These are phyloP conservation scores for Chondrus crispus DNA, from an alignment of 23 red algal species.

Conservation along the genomic window DNA sequence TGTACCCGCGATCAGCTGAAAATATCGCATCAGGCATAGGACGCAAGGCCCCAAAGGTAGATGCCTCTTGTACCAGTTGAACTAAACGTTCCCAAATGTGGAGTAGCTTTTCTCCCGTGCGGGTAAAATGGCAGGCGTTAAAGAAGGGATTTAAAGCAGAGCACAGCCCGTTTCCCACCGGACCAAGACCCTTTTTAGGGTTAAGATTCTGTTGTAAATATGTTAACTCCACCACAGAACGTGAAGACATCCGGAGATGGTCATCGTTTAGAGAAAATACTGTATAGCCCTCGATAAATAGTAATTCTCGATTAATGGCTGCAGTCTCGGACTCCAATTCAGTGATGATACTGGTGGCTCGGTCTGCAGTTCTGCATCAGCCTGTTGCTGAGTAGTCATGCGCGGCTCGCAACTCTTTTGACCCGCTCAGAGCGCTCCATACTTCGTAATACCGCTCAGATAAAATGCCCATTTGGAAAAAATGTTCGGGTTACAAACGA, in stretches of 20 bases:
- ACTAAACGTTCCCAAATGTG: slow-evolving; percentile 1
- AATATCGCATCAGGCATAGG: background rate
- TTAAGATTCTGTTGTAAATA: too few relatives aligned
- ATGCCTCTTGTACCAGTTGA: background rate
- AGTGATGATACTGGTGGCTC: background rate
- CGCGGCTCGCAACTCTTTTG: background rate
- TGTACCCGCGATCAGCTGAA: background rate
- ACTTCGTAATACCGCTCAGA: background rate
- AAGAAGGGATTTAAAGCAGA: background rate
- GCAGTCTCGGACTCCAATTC: too few relatives aligned
- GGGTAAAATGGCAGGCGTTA: background rate
- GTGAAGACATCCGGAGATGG: too few relatives aligned
- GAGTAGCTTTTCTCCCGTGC: background rate
- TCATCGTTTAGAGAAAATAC: too few relatives aligned
- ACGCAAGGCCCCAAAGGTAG: background rate
- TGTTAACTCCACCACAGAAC: too few relatives aligned
- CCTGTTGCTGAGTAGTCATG: background rate
- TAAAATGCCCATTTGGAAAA: background rate
- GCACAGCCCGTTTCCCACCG: background rate
- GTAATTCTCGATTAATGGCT: too few relatives aligned
- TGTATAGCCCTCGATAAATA: too few relatives aligned
- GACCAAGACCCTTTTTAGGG: background rate
- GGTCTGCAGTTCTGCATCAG: background rate
- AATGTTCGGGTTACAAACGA: too few relatives aligned
- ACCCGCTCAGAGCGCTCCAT: background rate